Conservation (phyloP, 31 red algal genomes). For the Endocladia muricata region DNA sequence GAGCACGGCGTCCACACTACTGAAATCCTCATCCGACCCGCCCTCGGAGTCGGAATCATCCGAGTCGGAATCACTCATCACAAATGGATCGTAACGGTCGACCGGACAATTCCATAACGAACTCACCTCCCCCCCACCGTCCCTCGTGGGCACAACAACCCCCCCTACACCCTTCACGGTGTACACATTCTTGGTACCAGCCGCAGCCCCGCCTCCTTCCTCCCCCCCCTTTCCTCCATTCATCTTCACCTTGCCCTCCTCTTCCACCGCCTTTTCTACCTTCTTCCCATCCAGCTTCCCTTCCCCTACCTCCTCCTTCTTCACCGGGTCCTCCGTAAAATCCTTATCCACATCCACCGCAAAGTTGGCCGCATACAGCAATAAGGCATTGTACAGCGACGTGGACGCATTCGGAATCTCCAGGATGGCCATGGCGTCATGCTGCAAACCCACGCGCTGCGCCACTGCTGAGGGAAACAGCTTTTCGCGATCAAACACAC, state of each 20-base stretch:
- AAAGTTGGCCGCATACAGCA: constrained; percentile 52
- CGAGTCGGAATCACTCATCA: constrained; percentile 23
- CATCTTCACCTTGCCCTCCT: background rate
- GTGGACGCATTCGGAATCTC: constrained; percentile 51
- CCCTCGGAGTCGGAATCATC: constrained; percentile 13
- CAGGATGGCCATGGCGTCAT: constrained; percentile 15
- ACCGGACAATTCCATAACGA: constrained; percentile 61
- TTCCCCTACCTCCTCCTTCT: too few species aligned
- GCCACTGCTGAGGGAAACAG: constrained; percentile 31
- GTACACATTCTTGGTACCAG: background rate
- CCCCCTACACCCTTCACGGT: constrained; percentile 14
- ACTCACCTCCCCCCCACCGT: constrained; percentile 32
- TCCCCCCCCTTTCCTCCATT: background rate
- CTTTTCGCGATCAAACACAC: constrained; percentile 23
- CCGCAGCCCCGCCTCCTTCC: background rate
- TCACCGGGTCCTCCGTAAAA: constrained; percentile 1
- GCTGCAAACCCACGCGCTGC: background rate
- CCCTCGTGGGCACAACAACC: constrained; percentile 24
- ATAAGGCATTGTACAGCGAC: constrained; percentile 34
- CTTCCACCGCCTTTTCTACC: background rate
- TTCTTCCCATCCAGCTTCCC: too few species aligned
- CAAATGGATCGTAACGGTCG: constrained; percentile 31
- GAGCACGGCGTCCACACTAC: background rate
- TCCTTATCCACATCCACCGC: constrained; percentile 38
- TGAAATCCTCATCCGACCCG: background rate